These are phyloP conservation scores for Chenopodium suecicum DNA, from an alignment of 148 eudicot genomes.

Conservation along the genomic window DNA sequence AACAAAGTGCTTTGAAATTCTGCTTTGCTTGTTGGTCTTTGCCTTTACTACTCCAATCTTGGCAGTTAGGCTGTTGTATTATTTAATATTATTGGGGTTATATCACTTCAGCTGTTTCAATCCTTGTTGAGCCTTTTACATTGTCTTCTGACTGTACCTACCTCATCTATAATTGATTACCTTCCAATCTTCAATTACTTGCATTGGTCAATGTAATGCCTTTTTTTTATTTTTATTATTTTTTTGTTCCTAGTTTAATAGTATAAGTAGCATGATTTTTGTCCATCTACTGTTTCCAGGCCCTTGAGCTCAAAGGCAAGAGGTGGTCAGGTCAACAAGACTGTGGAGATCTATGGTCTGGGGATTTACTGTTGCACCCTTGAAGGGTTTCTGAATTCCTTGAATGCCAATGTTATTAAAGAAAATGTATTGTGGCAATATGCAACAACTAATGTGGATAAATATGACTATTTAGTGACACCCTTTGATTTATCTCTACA, in stretches of 20 bases:
- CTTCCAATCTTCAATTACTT: not conserved
- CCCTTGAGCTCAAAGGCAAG: slow-evolving; percentile 48
- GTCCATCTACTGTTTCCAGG: slow-evolving; percentile 29
- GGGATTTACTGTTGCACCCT: slow-evolving; percentile 63
- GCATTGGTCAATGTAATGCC: not conserved
- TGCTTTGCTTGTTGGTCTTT: not conserved
- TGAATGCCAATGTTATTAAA: slow-evolving; percentile 27
- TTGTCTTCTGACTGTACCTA: not conserved
- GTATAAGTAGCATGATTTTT: not conserved
- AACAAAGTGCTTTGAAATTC: not conserved
- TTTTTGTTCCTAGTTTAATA: not conserved
- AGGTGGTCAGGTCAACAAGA: slow-evolving; percentile 76
- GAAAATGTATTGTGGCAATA: slow-evolving; percentile 29
- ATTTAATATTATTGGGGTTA: not conserved
- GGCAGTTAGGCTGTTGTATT: not conserved
- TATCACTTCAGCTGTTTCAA: not conserved
- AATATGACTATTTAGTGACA: slow-evolving; percentile 47
- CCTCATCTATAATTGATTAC: not conserved
- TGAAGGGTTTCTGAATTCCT: slow-evolving; percentile 39
- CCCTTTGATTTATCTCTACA: slow-evolving; percentile 73
- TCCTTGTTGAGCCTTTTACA: not conserved
- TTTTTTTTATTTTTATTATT: not conserved
- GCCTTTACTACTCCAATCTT: not conserved
- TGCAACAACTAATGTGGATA: slow-evolving; percentile 34
- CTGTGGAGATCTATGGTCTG: slow-evolving; percentile 71